Base-by-base conservation (phyloP, 176 grass and related monocot species). In the Carex parvula region DNA sequence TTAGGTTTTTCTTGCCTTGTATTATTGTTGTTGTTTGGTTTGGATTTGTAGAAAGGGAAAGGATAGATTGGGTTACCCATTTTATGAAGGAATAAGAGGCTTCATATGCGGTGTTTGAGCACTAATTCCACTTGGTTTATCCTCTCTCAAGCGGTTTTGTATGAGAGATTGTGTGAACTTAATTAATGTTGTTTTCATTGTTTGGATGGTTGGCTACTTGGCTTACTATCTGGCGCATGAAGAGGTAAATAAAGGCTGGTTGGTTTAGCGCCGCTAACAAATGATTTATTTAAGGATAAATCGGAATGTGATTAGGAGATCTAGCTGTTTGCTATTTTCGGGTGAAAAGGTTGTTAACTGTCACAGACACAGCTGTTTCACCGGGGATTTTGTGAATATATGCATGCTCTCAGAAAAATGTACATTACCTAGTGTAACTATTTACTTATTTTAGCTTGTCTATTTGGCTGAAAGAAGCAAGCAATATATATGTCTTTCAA, bases 21-120 rank as follows among this genome's bases (percentile, higher is more conserved):
- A 52, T 64, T 52, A 55, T 42, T 41, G 12, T 68, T 68, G 20
- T 53, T 53, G 6, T 69, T 67, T 24, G 61, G 8, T 50, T 83
- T 69, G 42, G 52, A 14, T 66, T 83, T 83, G 42, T 62, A 83
- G 81, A 52, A 83, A 52, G 81, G 42, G 24, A 66, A 83, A 66
- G 61, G 62, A 53, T 83, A 17, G 12, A 83, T 83, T 17, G 81
- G 81, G 11, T 83, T 83, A 5, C 81, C 81, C 81, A 83, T 68
- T 55, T 83, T 83, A 66, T 64, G 81, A 53, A 83, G 22, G 41
- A 68, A 83, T 26, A 6, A 8, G 81, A 83, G 44, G 20, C 58
- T 54, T 83, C 61, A 69, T 83, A 55, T 83, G 79, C 21, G 79
- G 17, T 7, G 29, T 39, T 61, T 42, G 66, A 41, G 1, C 18